phyloP scores from a whole-genome alignment of 2,329 filamentous ascomycete species.

The Pyricularia pennisetigena region DNA sequence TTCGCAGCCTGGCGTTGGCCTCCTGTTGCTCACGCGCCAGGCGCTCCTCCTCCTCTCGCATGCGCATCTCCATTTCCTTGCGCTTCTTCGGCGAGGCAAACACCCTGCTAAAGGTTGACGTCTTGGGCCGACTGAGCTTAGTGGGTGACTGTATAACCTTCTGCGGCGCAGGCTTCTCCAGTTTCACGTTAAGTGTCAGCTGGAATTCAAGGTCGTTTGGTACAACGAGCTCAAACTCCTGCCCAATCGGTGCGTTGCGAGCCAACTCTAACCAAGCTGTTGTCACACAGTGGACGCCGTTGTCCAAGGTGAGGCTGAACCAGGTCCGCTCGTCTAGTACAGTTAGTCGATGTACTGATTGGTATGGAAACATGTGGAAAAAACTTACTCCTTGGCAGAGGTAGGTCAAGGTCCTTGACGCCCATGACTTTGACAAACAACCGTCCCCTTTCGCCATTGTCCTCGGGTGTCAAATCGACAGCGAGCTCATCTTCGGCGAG shows the following conservation, averaged over 20 bases:
- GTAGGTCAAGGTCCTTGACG: constrained; percentile 89
- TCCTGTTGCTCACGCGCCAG: constrained; percentile 54
- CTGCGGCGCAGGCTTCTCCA: constrained; percentile 66
- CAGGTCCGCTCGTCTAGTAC: constrained; percentile 71
- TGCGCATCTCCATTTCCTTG: constrained; percentile 81
- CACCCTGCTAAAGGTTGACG: constrained; percentile 82
- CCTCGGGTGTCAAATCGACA: constrained; percentile 51
- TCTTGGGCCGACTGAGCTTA: constrained; percentile 61
- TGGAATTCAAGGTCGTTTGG: constrained; percentile 98
- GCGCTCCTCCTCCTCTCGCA: constrained; percentile 74
- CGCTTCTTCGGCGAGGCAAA: constrained; percentile 95
- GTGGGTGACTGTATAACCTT: constrained; percentile 44
- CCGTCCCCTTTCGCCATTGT: constrained; percentile 77
- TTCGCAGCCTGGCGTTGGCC: constrained; percentile 40
- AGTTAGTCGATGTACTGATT: not conserved
- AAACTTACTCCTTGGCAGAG: constrained; percentile 76
- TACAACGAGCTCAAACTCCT: constrained; percentile 96
- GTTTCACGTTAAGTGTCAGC: constrained; percentile 89
- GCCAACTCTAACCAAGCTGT: constrained; percentile 92
- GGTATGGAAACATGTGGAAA: constrained; percentile 7
- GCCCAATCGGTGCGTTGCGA: constrained; percentile 85
- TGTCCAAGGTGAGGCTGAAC: constrained; percentile 96
- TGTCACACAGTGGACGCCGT: constrained; percentile 94
- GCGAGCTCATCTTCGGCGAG: constrained; percentile 59
- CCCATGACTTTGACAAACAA: constrained; percentile 98